phyloP scores from a whole-genome alignment of 345 rosid species.

The Iberis pinnata region DNA sequence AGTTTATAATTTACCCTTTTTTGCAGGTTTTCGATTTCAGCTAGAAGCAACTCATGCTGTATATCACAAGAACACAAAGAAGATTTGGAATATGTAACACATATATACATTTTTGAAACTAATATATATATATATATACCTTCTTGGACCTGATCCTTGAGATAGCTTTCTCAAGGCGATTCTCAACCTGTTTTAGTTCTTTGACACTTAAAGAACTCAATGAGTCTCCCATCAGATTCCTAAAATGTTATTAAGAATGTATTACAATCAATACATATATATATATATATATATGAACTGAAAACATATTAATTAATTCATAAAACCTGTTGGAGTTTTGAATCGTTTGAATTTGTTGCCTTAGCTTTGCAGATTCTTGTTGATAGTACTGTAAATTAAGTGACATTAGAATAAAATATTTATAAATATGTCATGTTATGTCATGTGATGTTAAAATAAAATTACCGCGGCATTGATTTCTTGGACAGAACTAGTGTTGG shows the following conservation, averaged over 20 bases:
- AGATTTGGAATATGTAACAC: slow-evolving; percentile 5
- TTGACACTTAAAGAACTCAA: slow-evolving; percentile 70
- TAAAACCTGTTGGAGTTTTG: slow-evolving; percentile 87
- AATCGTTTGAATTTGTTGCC: slow-evolving; percentile 86
- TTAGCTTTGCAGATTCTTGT: slow-evolving; percentile 89
- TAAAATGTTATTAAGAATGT: slow-evolving; percentile 20
- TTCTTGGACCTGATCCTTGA: slow-evolving; percentile 91
- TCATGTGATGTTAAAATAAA: slow-evolving; percentile 1
- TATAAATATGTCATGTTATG: not conserved
- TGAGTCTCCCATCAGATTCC: slow-evolving; percentile 93
- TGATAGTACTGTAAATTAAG: slow-evolving; percentile 65
- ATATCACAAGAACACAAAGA: slow-evolving; percentile 14
- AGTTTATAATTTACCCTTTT: slow-evolving; percentile 83
- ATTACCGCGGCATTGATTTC: slow-evolving; percentile 94
- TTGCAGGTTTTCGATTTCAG: slow-evolving; percentile 84
- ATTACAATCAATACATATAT: not conserved
- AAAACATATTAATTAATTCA: no score
- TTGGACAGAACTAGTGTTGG: slow-evolving; percentile 53
- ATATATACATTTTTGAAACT: slow-evolving; percentile 1
- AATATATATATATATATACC: slow-evolving; percentile 42
- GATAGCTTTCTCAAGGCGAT: slow-evolving; percentile 90
- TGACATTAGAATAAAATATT: not conserved
- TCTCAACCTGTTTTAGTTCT: slow-evolving; percentile 94
- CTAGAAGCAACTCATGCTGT: slow-evolving; percentile 94
- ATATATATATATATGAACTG: not conserved